Evolutionary conservation across 768 basidiomycete genomes (phyloP).

Genomic region (Amanita subjunquillea): DNA sequence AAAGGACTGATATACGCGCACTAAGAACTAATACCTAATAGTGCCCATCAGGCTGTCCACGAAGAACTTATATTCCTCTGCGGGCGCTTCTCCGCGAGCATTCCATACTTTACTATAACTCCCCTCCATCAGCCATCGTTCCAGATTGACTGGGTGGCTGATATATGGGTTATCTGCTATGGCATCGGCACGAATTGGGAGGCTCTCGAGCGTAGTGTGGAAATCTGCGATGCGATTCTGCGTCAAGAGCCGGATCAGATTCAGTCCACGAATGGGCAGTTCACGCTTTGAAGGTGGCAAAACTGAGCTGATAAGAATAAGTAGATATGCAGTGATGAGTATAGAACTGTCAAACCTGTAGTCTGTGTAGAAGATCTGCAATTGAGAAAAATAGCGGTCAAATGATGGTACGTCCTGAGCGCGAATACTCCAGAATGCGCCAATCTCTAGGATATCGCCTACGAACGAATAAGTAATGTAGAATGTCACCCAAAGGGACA

Average conservation of each 20-base stretch:
- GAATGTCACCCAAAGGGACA: slow-evolving; percentile 15
- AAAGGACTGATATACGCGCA: not conserved
- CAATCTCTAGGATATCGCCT: slow-evolving; percentile 96
- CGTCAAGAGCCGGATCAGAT: slow-evolving; percentile 89
- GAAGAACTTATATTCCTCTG: slow-evolving; percentile 92
- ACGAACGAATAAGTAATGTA: not conserved
- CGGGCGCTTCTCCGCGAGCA: slow-evolving; percentile 84
- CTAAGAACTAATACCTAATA: slow-evolving; percentile 52
- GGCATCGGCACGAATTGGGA: slow-evolving; percentile 60
- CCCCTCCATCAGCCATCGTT: slow-evolving; percentile 98
- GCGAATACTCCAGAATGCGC: slow-evolving; percentile 89
- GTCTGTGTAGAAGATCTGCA: slow-evolving; percentile 85
- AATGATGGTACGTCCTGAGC: slow-evolving; percentile 85
- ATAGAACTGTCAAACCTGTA: slow-evolving; percentile 39
- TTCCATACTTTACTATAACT: slow-evolving; percentile 98
- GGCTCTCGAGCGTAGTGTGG: slow-evolving; percentile 90
- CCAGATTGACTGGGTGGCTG: slow-evolving; percentile 82
- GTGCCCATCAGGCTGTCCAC: slow-evolving; percentile 91
- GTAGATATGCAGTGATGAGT: not conserved
- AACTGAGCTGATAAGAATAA: slow-evolving; percentile 33
- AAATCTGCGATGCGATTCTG: slow-evolving; percentile 97
- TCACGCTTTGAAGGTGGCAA: slow-evolving; percentile 83
- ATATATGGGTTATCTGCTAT: slow-evolving; percentile 65
- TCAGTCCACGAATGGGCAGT: slow-evolving; percentile 82
- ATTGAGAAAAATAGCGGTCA: slow-evolving; percentile 89